A percentile compares a stretch with the other conserved stretches of the same genome.
Evolutionary conservation across 2,329 filamentous ascomycete genomes (phyloP).

Genomic region (Epichloe sp.): DNA sequence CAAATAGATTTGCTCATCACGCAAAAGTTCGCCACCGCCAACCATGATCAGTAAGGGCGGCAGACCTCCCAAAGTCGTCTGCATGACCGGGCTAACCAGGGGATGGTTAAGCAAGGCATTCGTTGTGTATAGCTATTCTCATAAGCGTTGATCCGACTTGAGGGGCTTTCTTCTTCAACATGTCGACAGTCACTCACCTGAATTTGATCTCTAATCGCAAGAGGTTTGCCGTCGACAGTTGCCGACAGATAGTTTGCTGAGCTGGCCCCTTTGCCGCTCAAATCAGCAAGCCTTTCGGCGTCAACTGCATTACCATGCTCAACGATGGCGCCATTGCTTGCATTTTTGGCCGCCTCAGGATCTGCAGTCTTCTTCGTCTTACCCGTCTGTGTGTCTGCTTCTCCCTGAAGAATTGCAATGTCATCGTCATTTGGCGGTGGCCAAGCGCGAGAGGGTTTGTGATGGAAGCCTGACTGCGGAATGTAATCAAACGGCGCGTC

Average conservation of each 20-base stretch:
- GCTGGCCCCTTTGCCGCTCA: constrained; percentile 13
- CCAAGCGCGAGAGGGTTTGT: constrained; percentile 84
- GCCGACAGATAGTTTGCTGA: constrained; percentile 41
- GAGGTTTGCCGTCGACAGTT: constrained; percentile 53
- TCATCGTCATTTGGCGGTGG: constrained; percentile 79
- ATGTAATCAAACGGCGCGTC: constrained; percentile 76
- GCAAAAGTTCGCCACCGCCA: constrained; percentile 76
- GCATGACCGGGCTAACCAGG: constrained; percentile 76
- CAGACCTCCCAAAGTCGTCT: constrained; percentile 78
- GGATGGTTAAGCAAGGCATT: constrained; percentile 81
- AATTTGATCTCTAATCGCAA: constrained; percentile 81
- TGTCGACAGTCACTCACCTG: constrained; percentile 40
- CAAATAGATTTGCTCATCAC: constrained; percentile 89
- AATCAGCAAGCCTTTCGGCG: constrained; percentile 13
- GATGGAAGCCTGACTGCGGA: constrained; percentile 74
- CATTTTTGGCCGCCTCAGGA: constrained; percentile 10
- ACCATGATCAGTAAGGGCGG: constrained; percentile 78
- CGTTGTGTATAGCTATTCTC: constrained; percentile 53
- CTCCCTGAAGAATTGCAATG: constrained; percentile 37
- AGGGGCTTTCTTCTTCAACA: neutral
- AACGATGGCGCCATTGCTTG: constrained; percentile 22
- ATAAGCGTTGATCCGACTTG: neutral
- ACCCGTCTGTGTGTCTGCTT: constrained; percentile 30
- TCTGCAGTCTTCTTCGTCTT: constrained; percentile 11
- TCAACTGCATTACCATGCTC: constrained; percentile 14